Evolutionary conservation across 148 eudicot genomes (phyloP).

Genomic region (Arbutus unedo): DNA sequence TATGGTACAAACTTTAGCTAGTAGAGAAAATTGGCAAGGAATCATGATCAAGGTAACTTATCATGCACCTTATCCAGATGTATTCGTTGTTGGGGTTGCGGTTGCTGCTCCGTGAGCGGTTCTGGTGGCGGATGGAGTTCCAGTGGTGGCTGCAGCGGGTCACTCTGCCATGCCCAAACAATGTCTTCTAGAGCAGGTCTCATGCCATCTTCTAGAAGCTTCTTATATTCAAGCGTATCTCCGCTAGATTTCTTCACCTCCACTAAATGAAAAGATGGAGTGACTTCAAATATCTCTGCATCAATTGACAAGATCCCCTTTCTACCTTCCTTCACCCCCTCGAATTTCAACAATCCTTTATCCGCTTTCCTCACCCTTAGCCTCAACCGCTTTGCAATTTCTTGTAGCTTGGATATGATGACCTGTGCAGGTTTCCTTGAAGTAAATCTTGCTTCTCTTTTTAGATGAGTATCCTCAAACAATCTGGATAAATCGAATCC

Average conservation of each 20-base stretch:
- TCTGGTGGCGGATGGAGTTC: constrained; percentile 13
- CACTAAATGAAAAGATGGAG: constrained; percentile 53
- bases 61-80: constrained; percentile 11
- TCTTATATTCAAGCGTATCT: constrained; percentile 68
- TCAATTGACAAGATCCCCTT: constrained; percentile 64
- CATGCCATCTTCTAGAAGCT: constrained; percentile 53
- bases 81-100: constrained; percentile 12
- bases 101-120: constrained; percentile 1
- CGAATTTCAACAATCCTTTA: constrained; percentile 61
- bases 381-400: constrained; percentile 49
- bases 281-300: constrained; percentile 72
- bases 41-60: constrained; percentile 15
- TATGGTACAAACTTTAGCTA: background rate
- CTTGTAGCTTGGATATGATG: constrained; percentile 58
- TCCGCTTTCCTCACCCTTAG: constrained; percentile 53
- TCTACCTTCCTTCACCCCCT: constrained; percentile 58
- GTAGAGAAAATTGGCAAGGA: background rate
- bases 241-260: constrained; percentile 74
- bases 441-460: constrained; percentile 64
- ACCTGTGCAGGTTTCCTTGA: constrained; percentile 52
- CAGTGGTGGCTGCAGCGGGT: constrained; percentile 28
- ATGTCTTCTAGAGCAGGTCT: constrained; percentile 72
- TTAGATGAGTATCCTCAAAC: constrained; percentile 44
- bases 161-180: constrained; percentile 79
- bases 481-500: constrained; percentile 66